Evolutionary conservation across 192 early-diverging fungal genomes (phyloP).

Genomic region (Radiomyces spectabilis): DNA sequence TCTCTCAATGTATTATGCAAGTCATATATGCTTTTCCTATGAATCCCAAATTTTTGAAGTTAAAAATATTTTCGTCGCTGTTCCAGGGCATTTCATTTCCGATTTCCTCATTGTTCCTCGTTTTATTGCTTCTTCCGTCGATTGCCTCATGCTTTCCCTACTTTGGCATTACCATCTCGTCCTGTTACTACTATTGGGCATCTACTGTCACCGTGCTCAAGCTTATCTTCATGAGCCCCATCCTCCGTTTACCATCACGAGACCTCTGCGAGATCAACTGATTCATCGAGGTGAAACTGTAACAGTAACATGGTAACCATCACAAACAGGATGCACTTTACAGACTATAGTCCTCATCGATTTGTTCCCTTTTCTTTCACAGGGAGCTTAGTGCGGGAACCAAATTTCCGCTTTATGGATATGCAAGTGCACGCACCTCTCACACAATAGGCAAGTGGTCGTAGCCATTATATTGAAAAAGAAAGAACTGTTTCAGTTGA

Average conservation of each 20-base stretch:
- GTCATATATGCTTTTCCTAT: too few species aligned
- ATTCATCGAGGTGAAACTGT: not conserved
- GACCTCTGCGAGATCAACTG: not conserved
- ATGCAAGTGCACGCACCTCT: not conserved
- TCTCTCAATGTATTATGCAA: too few species aligned
- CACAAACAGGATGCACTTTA: not conserved
- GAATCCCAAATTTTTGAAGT: too few species aligned
- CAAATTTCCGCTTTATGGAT: constrained; percentile 1
- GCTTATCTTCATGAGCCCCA: not conserved
- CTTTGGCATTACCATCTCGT: too few species aligned
- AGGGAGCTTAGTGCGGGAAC: not conserved
- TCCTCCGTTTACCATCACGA: not conserved
- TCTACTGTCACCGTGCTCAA: not conserved
- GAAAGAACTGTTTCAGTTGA: not conserved
- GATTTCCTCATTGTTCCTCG: too few species aligned
- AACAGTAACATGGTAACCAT: not conserved
- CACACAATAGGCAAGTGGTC: not conserved
- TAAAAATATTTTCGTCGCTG: too few species aligned
- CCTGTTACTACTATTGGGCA: too few species aligned
- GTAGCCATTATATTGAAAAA: not conserved
- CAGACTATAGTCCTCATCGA: not conserved
- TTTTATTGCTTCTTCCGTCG: too few species aligned
- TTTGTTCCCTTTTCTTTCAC: not conserved
- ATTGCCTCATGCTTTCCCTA: too few species aligned
- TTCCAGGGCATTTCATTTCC: too few species aligned